These are phyloP conservation scores for Tylopilus sp. DNA, from an alignment of 768 basidiomycete species.

Conservation along the genomic window DNA sequence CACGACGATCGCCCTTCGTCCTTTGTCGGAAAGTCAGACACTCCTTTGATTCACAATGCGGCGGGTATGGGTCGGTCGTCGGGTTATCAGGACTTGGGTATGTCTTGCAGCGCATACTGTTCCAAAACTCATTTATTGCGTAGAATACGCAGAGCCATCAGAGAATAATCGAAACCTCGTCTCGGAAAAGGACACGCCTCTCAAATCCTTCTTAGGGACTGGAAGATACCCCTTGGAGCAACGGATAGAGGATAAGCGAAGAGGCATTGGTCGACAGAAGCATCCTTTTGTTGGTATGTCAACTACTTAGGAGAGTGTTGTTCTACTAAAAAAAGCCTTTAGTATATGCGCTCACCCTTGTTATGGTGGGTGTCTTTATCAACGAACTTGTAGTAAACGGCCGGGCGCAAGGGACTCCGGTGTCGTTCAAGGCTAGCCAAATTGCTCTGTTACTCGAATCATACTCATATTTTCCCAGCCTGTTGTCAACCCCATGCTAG, in stretches of 20 bases:
- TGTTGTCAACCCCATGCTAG: slow-evolving; percentile 84
- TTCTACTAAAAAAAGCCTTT: slow-evolving; percentile 6
- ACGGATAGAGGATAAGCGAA: slow-evolving; percentile 83
- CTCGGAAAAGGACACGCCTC: slow-evolving; percentile 40
- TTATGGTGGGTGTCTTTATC: slow-evolving; percentile 76
- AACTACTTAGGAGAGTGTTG: not conserved
- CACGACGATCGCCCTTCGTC: slow-evolving; percentile 23
- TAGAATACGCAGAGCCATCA: slow-evolving; percentile 67
- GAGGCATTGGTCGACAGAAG: slow-evolving; percentile 78
- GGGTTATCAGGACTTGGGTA: slow-evolving; percentile 55
- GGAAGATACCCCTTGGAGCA: slow-evolving; percentile 67
- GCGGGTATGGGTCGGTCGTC: slow-evolving; percentile 38
- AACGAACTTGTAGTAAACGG: slow-evolving; percentile 79
- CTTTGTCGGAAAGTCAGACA: slow-evolving; percentile 21
- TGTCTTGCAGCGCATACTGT: not conserved
- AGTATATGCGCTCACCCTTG: slow-evolving; percentile 63
- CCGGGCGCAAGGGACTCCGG: slow-evolving; percentile 72
- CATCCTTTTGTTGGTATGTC: slow-evolving; percentile 73
- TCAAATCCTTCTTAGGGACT: slow-evolving; percentile 41
- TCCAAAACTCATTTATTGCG: slow-evolving; percentile 1
- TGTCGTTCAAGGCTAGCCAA: slow-evolving; percentile 73
- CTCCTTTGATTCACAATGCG: slow-evolving; percentile 46
- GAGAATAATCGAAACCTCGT: slow-evolving; percentile 20
- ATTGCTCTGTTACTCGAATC: not conserved
- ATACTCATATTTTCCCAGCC: slow-evolving; percentile 45